Evolutionary conservation across 495 filamentous ascomycete species (phyloP), one percentile per base, ranked within the genome.

Genomic region (Gamarada debralockiae): DNA sequence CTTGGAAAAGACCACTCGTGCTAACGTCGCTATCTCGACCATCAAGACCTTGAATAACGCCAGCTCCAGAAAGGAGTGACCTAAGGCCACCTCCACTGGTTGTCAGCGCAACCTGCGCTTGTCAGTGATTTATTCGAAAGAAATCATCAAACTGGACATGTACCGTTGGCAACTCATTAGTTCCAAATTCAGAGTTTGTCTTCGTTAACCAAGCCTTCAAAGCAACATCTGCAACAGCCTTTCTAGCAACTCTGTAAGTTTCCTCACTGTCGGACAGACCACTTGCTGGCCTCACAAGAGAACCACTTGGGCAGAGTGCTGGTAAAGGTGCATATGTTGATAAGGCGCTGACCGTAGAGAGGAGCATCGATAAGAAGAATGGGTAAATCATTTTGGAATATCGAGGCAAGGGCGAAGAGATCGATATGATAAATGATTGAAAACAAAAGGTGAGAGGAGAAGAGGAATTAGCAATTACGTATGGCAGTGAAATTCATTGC

Each of bases 41-140:
- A 55, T 78, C 74, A 25, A 77, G 56, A 2, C 58, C 70, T 33
- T 72, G 66, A 47, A 75, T 61, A 5, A 77, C 67, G 33, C 75
- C 75, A 3, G 73, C 74, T 15, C 70, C 73, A 8, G 59, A 58
- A 18, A 78, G 65, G 23, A 76, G 59, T 15, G 72, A 53, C 17
- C 75, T 62, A 34, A 65, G 70, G 10, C 75, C 72, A 31, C 75
- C 75, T n/a, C 75, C 74, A 39, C 71, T 75, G 13, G 71, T 67
- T 1, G 70, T 64, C 40, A 75, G 62, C 39, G 63, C 58, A 33
- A 61, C 17, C 56, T 59, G 24, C 18, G 33, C 5, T 4, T 36
- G 18, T 50, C 10, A 31, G 25, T 17, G 7, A 17, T 31, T 13
- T 23, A 9, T 23, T 31, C 31, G 18, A 17, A 40, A 66, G n/a